Evolutionary conservation across 2,329 filamentous ascomycete genomes (phyloP).

Genomic region (Cercospora brassicicola): DNA sequence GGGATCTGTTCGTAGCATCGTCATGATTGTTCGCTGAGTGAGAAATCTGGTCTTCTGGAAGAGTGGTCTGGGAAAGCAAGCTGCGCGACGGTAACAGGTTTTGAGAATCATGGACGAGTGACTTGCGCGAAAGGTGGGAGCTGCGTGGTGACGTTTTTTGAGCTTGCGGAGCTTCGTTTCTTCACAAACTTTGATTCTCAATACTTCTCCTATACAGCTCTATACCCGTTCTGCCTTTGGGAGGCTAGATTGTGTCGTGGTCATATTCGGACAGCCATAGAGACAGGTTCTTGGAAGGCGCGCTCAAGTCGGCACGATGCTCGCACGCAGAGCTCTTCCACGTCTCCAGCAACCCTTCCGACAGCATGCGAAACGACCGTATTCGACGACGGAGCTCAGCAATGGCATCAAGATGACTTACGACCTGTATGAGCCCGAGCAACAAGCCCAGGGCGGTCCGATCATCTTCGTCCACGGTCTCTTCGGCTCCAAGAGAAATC

Average conservation of each 20-base stretch:
- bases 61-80: neutral
- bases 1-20: slow-evolving; percentile 55
- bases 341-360: slow-evolving; percentile 27
- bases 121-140: neutral
- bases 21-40: neutral
- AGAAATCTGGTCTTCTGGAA: neutral
- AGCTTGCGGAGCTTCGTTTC: slow-evolving; percentile 1
- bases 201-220: neutral
- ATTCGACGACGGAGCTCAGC: slow-evolving; percentile 35
- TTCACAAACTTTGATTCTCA: neutral
- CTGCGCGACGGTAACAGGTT: slow-evolving; percentile 11
- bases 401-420: slow-evolving; percentile 56
- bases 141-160: slow-evolving; percentile 7
- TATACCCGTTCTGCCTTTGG: neutral
- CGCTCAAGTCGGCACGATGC: slow-evolving; percentile 21
- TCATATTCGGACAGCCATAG: neutral
- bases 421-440: slow-evolving; percentile 63
- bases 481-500: slow-evolving; percentile 95
- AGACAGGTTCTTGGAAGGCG: neutral
- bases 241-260: neutral
- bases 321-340: slow-evolving; percentile 25
- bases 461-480: slow-evolving; percentile 90
- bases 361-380: slow-evolving; percentile 24
- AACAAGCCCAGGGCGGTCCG: slow-evolving; percentile 52
- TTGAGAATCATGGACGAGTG: slow-evolving; percentile 19